phyloP scores from a whole-genome alignment of 305 asterid genomes.

The Fraxinus velutina region DNA sequence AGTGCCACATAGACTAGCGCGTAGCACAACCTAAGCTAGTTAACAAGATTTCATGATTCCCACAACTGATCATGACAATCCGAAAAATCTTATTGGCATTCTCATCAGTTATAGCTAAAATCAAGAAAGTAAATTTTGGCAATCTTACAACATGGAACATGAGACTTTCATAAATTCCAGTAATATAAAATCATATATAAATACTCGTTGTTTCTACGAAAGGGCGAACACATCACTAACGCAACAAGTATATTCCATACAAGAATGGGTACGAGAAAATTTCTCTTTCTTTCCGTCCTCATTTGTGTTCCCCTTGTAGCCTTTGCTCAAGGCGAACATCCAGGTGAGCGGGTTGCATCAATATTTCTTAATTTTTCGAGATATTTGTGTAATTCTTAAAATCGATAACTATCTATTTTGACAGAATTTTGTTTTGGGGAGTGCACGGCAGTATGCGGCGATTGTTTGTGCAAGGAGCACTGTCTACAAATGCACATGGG shows the following conservation, averaged over 20 bases:
- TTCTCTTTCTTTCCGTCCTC: not conserved
- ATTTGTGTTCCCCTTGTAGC: not conserved
- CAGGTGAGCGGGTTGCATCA: not conserved
- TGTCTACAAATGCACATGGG: not conserved
- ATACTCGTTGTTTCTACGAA: not conserved
- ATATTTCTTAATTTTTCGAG: not conserved
- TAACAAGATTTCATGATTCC: not conserved
- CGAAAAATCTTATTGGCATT: not conserved
- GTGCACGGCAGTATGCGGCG: not conserved
- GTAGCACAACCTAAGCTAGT: not conserved
- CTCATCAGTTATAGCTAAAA: not conserved
- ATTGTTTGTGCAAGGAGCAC: not conserved
- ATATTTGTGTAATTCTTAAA: not conserved
- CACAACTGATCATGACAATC: not conserved
- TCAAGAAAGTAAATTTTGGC: not conserved
- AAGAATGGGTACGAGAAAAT: not conserved
- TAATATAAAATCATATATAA: not conserved
- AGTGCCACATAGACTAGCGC: not conserved
- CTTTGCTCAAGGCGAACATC: not conserved
- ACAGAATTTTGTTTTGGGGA: not conserved
- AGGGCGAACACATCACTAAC: not conserved
- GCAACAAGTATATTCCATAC: not conserved
- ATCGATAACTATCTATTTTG: not conserved
- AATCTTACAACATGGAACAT: not conserved
- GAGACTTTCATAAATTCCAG: not conserved